Conservation (phyloP, 306 rosid species). For the Luffa acutangula region DNA sequence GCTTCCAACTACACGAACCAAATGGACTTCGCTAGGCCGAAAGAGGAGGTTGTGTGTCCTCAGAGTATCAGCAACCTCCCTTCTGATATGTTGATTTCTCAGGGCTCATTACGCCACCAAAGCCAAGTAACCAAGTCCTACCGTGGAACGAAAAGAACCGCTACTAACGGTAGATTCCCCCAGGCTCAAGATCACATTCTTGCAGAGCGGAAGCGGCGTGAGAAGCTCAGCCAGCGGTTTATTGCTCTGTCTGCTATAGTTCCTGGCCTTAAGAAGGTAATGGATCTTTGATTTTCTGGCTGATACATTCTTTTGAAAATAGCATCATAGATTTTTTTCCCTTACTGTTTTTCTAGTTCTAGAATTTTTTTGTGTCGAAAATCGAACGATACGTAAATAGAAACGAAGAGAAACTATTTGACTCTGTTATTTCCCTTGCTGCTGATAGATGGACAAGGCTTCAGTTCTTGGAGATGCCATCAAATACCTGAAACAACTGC, state of each 20-base stretch:
- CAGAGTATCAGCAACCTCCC: slow-evolving; percentile 22
- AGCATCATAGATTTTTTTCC: not conserved
- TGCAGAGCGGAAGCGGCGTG: slow-evolving; percentile 81
- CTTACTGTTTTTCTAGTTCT: not conserved
- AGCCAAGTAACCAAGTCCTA: slow-evolving; percentile 8
- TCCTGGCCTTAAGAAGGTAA: slow-evolving; percentile 93
- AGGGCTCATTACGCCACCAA: slow-evolving; percentile 34
- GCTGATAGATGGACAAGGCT: slow-evolving; percentile 83
- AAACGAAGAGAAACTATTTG: not conserved
- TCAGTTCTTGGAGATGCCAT: slow-evolving; percentile 96
- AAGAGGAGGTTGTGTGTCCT: slow-evolving; percentile 41
- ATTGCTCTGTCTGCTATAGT: slow-evolving; percentile 79
- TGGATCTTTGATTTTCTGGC: not conserved
- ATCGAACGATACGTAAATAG: not conserved
- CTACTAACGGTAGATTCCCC: slow-evolving; percentile 34
- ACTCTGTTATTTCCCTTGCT: not conserved
- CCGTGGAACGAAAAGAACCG: slow-evolving; percentile 25
- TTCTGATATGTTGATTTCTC: slow-evolving; percentile 34
- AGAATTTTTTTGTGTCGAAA: not conserved
- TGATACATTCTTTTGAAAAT: not conserved
- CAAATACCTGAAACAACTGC: slow-evolving; percentile 75
- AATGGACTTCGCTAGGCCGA: slow-evolving; percentile 43
- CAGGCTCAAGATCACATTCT: slow-evolving; percentile 69
- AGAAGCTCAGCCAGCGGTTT: slow-evolving; percentile 86
- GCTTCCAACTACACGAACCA: slow-evolving; percentile 33